Base-by-base conservation (phyloP, 169 alveolate species). In the Plasmodium billcollinsi region DNA sequence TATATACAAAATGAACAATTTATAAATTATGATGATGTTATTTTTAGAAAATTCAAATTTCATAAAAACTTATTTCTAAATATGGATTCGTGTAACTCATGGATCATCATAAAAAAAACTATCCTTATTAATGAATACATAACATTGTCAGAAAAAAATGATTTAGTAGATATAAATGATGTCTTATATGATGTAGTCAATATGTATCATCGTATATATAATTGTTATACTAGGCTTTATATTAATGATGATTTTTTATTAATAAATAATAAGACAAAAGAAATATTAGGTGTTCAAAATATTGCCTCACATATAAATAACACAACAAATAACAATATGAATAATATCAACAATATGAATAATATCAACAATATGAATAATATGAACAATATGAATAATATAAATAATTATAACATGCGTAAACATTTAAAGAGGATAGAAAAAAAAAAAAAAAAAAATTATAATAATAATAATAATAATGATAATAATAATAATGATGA, bases 1-100 rank as follows among this genome's bases (percentile, higher is more conserved):
- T 83, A 83, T 56, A 83, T 83, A 18, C 91, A 83, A 58, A 69
- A 83, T 62, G 91, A 83, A 69, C 69, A 73, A 39, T 83, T 29
- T 58, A 63, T 67, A 15, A 83, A 69, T 29, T 56, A 29, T 18
- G 59, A 67, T 18, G 91, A 83, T 83, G 63, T 83, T 5, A 69
- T 69, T 49, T 83, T 83, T 67, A 83, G 85, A 29, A 83, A 58
- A 83, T 20, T 69, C 21, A 83, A 83, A 29, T 83, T 83, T 69
- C 29, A 43, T 8, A 83, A 83, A 69, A 69, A 56, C 0, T 20
- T 67, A 33, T 83, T 83, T 72, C 12, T 83, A 45, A 83, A 83
- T 58, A 54, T 83, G 52, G 91, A 83, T 58, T 69, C 74, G 1
- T 83, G 70, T 58, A 83, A 83, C 39, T 67, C 91, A 11, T 83